Evolutionary conservation across 2,329 filamentous ascomycete species (phyloP), one percentile per base, ranked within the genome.

Genomic region (Penicillium hesseltinei): DNA sequence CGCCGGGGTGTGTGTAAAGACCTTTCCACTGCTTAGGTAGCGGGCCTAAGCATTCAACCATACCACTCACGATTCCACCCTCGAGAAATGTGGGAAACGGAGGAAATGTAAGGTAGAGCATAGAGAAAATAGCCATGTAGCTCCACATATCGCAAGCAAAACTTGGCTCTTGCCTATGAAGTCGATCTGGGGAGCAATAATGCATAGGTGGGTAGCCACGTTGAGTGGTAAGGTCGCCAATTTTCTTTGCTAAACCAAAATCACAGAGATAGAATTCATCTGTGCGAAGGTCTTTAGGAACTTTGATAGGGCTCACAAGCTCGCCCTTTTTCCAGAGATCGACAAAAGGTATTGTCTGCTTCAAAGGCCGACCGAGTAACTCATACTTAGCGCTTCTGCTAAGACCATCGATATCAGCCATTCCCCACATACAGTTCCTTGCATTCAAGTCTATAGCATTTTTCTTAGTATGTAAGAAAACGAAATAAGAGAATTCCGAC

Each of bases 71-170:
- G 42, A 67, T 49, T 39, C 66, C 62, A 25, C 64, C 66, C 1
- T 60, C 47, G 9, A 59, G 8, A 11, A 15, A 49, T 10, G 35
- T 40, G 47, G n/a, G 36, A 51, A 68, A 71, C 21, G 62, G 67
- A 43, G 54, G 21, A 54, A 44, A 50, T 13, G 51, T 47, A 57
- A 66, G 57, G 29, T 69, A 71, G 46, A 72, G 64, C n/a, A 54
- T 48, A 25, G 60, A 46, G 46, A 72, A 71, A 25, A 71, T 38
- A 51, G 64, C 27, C 67, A 71, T 71, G 29, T 70, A 71, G 42
- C 67, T 72, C 69, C 66, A 72, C 56, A 72, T 69, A 45, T 70
- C 68, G 44, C 68, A 69, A 48, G 66, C 63, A 50, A 58, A 57
- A 44, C 63, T 71, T 54, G 68, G 60, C 10, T 58, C 58, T 60